A percentile compares a stretch with the other conserved stretches of the same genome.
These are phyloP conservation scores for Ascoidea rubescens DNA, from an alignment of 805 yeast genomes.

Conservation along the genomic window DNA sequence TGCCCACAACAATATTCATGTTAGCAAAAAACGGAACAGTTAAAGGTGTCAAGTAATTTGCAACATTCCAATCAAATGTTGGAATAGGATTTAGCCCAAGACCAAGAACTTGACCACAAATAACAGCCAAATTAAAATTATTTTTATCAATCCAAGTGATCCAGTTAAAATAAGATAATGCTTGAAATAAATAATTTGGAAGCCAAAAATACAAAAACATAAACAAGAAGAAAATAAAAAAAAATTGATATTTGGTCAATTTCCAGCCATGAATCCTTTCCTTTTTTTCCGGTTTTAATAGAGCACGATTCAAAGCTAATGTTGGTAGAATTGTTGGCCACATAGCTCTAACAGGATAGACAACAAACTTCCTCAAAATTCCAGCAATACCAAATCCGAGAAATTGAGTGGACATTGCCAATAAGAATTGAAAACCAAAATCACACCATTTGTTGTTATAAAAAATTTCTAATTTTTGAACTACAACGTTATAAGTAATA, in stretches of 20 bases:
- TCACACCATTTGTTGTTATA: slow-evolving; percentile 18
- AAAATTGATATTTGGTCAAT: slow-evolving; percentile 21
- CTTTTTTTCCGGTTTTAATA: slow-evolving; percentile 23
- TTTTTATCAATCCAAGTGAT: slow-evolving; percentile 42
- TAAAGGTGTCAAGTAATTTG: slow-evolving; percentile 21
- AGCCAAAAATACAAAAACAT: slow-evolving; percentile 32
- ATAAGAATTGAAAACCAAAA: slow-evolving; percentile 38
- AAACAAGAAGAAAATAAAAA: slow-evolving; percentile 17
- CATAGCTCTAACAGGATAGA: slow-evolving; percentile 35
- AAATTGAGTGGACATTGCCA: slow-evolving; percentile 42
- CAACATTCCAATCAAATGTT: slow-evolving; percentile 38
- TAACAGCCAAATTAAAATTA: slow-evolving; percentile 29
- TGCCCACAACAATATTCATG: slow-evolving; percentile 21
- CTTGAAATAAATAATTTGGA: slow-evolving; percentile 28
- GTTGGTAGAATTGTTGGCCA: slow-evolving; percentile 42
- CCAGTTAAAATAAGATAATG: slow-evolving; percentile 36
- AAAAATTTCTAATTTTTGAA: slow-evolving; percentile 17
- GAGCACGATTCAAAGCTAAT: slow-evolving; percentile 33
- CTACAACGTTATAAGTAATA: slow-evolving; percentile 24
- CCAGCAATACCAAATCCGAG: slow-evolving; percentile 61
- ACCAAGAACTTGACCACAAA: slow-evolving; percentile 34
- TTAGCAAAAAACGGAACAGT: slow-evolving; percentile 28
- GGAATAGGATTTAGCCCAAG: slow-evolving; percentile 41
- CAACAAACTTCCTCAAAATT: slow-evolving; percentile 39
- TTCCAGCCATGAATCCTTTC: slow-evolving; percentile 21